Evolutionary conservation across 176 grass and related monocot species (phyloP).

Genomic region (Ananas comosus): DNA sequence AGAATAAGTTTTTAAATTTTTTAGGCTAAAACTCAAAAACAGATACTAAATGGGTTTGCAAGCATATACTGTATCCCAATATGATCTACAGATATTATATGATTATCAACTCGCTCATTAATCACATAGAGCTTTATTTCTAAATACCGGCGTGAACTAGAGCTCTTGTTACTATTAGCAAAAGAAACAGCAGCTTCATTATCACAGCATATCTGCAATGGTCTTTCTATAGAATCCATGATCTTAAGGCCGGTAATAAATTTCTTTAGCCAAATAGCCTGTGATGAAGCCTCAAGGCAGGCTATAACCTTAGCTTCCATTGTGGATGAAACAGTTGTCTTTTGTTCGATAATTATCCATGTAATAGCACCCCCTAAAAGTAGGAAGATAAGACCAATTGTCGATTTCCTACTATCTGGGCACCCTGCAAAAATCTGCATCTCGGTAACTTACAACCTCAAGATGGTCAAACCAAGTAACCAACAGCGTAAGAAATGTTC

Average conservation of each 20-base stretch:
- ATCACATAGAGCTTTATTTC: neutral
- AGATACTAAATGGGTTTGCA: no score
- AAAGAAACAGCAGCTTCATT: neutral
- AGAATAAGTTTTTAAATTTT: no score
- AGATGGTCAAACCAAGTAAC: neutral
- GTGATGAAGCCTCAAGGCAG: neutral
- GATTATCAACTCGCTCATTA: no score
- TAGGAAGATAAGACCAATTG: slow-evolving; percentile 7
- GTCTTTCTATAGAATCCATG: neutral
- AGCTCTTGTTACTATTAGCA: neutral
- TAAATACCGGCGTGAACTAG: neutral
- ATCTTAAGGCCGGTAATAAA: slow-evolving; percentile 5
- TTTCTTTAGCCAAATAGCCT: slow-evolving; percentile 4
- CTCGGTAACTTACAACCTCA: neutral
- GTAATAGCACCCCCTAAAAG: neutral
- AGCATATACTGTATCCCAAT: no score
- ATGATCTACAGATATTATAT: no score
- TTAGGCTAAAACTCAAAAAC: no score
- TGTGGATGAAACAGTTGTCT: neutral
- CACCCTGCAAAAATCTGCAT: neutral
- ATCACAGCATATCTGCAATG: slow-evolving; percentile 18
- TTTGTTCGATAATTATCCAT: neutral
- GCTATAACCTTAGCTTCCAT: neutral
- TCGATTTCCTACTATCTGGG: neutral
- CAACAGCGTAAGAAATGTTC: neutral